These are phyloP conservation scores for Gymnopilus dilepis DNA, from an alignment of 768 basidiomycete genomes.

Conservation along the genomic window DNA sequence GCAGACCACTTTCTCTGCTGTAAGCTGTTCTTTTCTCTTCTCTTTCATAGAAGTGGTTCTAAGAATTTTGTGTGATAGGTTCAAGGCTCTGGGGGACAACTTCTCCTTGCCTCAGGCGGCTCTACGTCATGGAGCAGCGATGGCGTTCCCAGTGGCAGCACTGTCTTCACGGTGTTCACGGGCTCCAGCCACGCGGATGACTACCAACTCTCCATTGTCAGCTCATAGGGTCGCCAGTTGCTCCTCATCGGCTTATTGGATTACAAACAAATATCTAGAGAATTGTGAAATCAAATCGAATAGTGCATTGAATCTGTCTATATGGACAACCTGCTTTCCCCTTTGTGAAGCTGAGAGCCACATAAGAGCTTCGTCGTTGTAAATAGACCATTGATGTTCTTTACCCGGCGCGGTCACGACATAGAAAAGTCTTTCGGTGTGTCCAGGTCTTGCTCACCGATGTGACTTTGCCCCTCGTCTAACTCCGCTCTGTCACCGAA, in stretches of 20 bases:
- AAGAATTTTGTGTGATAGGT: not conserved
- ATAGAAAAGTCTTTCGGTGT: too few species aligned
- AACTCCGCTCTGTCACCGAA: slow-evolving; percentile 32
- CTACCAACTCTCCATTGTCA: slow-evolving; percentile 45
- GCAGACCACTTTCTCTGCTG: slow-evolving; percentile 55
- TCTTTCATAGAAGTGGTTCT: not conserved
- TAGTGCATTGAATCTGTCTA: not conserved
- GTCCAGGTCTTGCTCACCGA: not conserved
- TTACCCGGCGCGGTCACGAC: too few species aligned
- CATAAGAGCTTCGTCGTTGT: too few species aligned
- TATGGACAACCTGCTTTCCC: too few species aligned
- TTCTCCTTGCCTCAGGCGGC: slow-evolving; percentile 55
- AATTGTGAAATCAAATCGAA: not conserved
- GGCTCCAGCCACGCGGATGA: slow-evolving; percentile 38
- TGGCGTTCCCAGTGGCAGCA: slow-evolving; percentile 54
- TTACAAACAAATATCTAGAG: not conserved
- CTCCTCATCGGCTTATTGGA: not conserved
- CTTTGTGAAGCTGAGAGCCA: too few species aligned
- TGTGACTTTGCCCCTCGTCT: slow-evolving; percentile 12
- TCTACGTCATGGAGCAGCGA: slow-evolving; percentile 57
- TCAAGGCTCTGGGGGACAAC: slow-evolving; percentile 43
- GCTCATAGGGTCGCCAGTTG: slow-evolving; percentile 27
- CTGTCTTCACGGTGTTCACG: slow-evolving; percentile 44
- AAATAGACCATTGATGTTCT: too few species aligned
- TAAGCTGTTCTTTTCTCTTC: slow-evolving; percentile 33